Evolutionary conservation across 352 stramenopile genomes (phyloP), one percentile per base, ranked within the genome.

Genomic region (Thalassiosira mediterranea): DNA sequence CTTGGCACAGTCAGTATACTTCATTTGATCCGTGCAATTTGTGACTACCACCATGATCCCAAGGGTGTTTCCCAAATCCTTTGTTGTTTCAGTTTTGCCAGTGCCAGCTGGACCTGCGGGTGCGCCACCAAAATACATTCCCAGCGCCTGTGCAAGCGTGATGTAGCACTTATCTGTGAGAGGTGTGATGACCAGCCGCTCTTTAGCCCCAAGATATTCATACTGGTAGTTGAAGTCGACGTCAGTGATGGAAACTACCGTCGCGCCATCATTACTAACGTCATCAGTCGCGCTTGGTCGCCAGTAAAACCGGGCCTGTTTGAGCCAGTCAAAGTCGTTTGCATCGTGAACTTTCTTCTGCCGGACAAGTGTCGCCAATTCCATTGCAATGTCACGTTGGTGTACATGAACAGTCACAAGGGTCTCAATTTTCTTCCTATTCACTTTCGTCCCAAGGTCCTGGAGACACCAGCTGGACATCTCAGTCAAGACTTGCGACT

Each of bases 311-410:
- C 97, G 91, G n/a, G 95, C 96, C 79, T 99, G 97, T 78, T 99
- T 99, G 47, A 98, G 94, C 97, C 97, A 99, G 72, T 99, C 96
- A 73, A 99, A 99, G 78, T 98, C 96, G 77, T 98, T 98, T 40
- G 96, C 91, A 76, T 98, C 96, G 3, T 90, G 95, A 58, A 99
- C 97, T 72, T 97, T 97, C 80, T 98, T 98, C 53, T 95, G 91
- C 67, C 96, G 95, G 87, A 97, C 96, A 15, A 98, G 85, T 0
- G 91, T 90, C 11, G 90, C 90, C 1, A 99, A 82, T 70, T 98
- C 96, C 5, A 93, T 96, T 76, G 97, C 97, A 51, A 99, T 97
- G 73, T 99, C 96, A 44, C 95, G 91, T 76, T 99, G 96, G 60
- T 99, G 97, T 15, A 99, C 96, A 82, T 99, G 96, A 64, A 99